Evolutionary conservation across 345 rosid species (phyloP), one percentile per base, ranked within the genome.

Genomic region (Stellera chamaejasme): DNA sequence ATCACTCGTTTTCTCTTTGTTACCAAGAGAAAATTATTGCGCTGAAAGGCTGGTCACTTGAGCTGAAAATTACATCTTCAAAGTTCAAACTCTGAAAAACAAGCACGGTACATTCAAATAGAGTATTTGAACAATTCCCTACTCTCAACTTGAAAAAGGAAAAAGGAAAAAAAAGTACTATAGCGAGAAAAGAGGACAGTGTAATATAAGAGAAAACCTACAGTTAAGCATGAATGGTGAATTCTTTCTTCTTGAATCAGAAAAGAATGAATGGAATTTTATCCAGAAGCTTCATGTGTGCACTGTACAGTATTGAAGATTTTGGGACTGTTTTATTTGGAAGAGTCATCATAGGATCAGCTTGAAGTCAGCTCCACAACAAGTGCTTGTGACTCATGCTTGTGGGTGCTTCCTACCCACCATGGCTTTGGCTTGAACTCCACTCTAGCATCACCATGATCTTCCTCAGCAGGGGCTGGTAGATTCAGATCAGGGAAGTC

Each of bases 401-500:
- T 69, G 65, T 68, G 70, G 71, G 56, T 76, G 75, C 77, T 68
- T 48, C 75, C 76, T 7, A 55, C 62, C 83, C 83, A 81, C 81
- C 91, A 84, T 19, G 75, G 71, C 61, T 72, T 64, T 19, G 75
- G 71, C 61, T 72, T 64, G 66, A 79, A 66, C 27, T 72, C 80
- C 43, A 69, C 65, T 56, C 63, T 66, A 52, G 55, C 72, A 4
- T 32, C 39, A 53, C 66, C 70, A 27, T 55, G 67, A 7, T 77
- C 81, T 47, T 80, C 84, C 55, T 77, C 85, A 43, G 41, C 73
- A 44, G 80, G 72, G 50, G 82, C 83, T 32, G 87, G 87, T 39
- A 77, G 74, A 49, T 81, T 79, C 15, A 84, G 84, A 67, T 81
- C 82, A 51, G 73, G 75, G 12, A 75, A 70, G 52, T 64, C 73